Base-by-base conservation (phyloP, 2,329 filamentous ascomycete genomes). In the Aurifilum marmelostoma region DNA sequence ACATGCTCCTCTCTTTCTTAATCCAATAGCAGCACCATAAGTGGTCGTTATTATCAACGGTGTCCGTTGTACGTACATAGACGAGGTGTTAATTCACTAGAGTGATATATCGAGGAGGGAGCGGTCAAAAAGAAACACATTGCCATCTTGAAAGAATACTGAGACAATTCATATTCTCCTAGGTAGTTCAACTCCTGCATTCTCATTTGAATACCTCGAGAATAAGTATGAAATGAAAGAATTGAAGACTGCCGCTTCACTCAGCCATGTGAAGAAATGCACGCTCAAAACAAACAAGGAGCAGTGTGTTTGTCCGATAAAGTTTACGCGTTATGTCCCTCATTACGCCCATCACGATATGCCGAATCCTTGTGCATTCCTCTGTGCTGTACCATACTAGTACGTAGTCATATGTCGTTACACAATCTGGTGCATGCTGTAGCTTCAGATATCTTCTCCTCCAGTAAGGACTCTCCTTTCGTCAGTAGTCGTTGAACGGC, bases 321-420 rank as follows among this genome's bases (percentile, higher is more conserved):
- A 9, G 29, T 37, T 8, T 12, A 37, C 32, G 56, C 56, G 8
- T 3, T 37, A 9, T 12, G 29, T 59, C 32, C 56, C 56, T 37
- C 18, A 29, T 37, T 59, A 37, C 56, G 29, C 56, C 56, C 56
- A 21, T 47, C 11, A 18, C 43, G 43, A 47, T 47, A 47, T 47
- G 43, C 43, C n/a, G 43, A 12, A 16, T 64, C 61, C 41, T 3
- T 68, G 32, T 70, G 61, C 66, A 39, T 14, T 56, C 16, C 6
- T 47, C 43, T 27, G 50, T 21, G 32, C 47, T 21, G 29, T 43
- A 41, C 8, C 4, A 27, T 56, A 50, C 32, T 43, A 4, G 5
- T 56, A 29, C n/a, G 21, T 59, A 21, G 29, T 60, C 29, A 41
- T 58, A 47, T 70, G n/a, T 56, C 41, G 9, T 54, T 63, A 34